Evolutionary conservation across 495 filamentous ascomycete genomes (phyloP).

Genomic region (Terfezia boudieri): DNA sequence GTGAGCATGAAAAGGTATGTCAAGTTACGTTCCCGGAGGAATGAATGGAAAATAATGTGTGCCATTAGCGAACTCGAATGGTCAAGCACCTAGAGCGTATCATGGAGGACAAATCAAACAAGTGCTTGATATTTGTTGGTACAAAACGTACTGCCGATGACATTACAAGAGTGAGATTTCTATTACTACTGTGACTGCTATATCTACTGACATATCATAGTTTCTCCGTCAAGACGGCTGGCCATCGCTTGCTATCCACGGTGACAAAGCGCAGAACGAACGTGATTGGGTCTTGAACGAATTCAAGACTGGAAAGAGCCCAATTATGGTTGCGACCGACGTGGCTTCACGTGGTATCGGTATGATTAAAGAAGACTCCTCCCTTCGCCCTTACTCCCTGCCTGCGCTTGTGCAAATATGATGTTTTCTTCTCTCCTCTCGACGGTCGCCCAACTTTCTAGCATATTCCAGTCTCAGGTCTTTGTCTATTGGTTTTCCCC

Average conservation of each 20-base stretch:
- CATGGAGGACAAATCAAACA: conserved; percentile 88
- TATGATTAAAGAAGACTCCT: conserved; percentile 58
- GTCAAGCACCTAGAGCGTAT: conserved; percentile 94
- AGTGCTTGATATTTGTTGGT: conserved; percentile 86
- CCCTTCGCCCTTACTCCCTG: conserved; percentile 23
- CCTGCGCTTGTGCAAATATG: conserved; percentile 24
- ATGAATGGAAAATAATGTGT: background rate
- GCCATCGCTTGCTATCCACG: conserved; percentile 95
- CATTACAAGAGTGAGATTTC: conserved; percentile 44
- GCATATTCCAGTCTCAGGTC: conserved; percentile 20
- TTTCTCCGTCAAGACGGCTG: conserved; percentile 98
- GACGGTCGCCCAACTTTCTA: conserved; percentile 21
- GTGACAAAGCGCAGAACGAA: conserved; percentile 98
- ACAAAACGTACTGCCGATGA: conserved; percentile 98
- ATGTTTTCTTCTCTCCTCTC: conserved; percentile 93
- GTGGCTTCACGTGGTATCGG: conserved; percentile 98
- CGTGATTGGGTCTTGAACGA: conserved; percentile 99
- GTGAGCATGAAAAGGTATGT: conserved; percentile 62
- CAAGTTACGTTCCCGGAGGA: background rate
- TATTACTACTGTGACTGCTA: background rate
- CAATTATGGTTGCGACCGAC: conserved; percentile 96
- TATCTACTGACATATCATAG: conserved; percentile 9
- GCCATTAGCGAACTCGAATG: conserved; percentile 78
- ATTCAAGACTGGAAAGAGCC: conserved; percentile 91
- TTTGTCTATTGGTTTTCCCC: conserved; percentile 21